Base-by-base conservation (phyloP, 805 yeast species). In the Zygotorulaspora chibaensis region DNA sequence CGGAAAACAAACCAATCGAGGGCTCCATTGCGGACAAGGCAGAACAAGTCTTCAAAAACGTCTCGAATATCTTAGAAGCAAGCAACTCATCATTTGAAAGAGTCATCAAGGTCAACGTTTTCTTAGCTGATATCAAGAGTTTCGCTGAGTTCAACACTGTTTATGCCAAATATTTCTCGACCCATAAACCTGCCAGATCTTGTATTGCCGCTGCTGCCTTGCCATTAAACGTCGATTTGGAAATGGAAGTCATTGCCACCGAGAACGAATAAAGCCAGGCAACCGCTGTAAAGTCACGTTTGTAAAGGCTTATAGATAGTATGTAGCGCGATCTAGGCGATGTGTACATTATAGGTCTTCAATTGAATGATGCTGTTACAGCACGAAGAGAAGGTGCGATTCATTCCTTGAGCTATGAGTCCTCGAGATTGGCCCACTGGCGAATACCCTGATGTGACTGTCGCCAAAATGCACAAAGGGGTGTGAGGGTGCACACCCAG, bases 121-220 rank as follows among this genome's bases (percentile, higher is more conserved):
- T 87, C 76, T 80, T 93, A 67, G 83, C 96, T 50, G 96, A 93
- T 69, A 91, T 93, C 84, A 73, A 74, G 59, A 79, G 84, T 65
- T 93, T 93, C 63, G 87, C 78, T 51, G 84, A 79, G 53, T 86
- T 93, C 74, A 93, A 93, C 73, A 76, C 74, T 55, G 95, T 87
- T 42, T 93, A 93, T 71, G 81, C 80, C 42, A 66, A 82, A 68
- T 83, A 85, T 70, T 87, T 87, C 73, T 76, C 65, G 61, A 73
- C 69, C 38, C 91, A 84, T 72, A 84, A 84, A 67, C 98, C 99
- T 36, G 98, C 98, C 33, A 87, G 99, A 79, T 87, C 97, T 2
- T 93, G 97, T 75, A 95, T 93, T 58, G 97, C 97, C 37, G 98
- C 90, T 52, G 83, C 82, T 69, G 81, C 80, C 52, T 81, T 93